Evolutionary conservation across 495 filamentous ascomycete species (phyloP).

Genomic region (Xylaria intraflava): DNA sequence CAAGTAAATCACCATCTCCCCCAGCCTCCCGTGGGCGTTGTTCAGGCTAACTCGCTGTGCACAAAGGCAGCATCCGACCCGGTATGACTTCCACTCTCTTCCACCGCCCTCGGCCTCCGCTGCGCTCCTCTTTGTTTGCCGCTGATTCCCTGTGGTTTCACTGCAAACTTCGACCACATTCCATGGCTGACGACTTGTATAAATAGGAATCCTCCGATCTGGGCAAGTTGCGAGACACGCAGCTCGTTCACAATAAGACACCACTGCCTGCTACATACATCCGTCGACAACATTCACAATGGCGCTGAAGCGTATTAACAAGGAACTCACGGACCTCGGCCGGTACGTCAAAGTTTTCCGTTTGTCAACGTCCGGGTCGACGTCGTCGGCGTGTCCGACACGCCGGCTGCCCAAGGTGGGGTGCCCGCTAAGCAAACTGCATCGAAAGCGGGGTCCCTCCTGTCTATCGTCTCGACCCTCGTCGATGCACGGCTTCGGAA

Average conservation of each 20-base stretch:
- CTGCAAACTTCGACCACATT: conserved; percentile 21
- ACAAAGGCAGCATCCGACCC: neutral
- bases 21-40: neutral
- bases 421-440: conserved; percentile 14
- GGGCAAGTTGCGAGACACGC: conserved; percentile 1
- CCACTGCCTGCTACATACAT: conserved; percentile 14
- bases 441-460: conserved; percentile 23
- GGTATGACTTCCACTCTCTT: neutral
- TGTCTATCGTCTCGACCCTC: neutral
- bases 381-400: conserved; percentile 9
- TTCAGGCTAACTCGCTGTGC: neutral
- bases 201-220: conserved; percentile 17
- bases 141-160: conserved; percentile 9
- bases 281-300: conserved; percentile 46
- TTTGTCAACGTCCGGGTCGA: conserved; percentile 9
- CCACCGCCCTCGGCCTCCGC: neutral
- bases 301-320: conserved; percentile 99
- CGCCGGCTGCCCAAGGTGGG: conserved; percentile 29
- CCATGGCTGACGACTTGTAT: conserved; percentile 24
- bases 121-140: neutral
- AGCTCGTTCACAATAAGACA: conserved; percentile 18
- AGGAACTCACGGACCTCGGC: conserved; percentile 98
- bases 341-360: conserved; percentile 58
- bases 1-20: neutral
- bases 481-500: neutral